These are phyloP conservation scores for Dactylonectria estremocensis DNA, from an alignment of 2,329 filamentous ascomycete genomes.

Conservation along the genomic window DNA sequence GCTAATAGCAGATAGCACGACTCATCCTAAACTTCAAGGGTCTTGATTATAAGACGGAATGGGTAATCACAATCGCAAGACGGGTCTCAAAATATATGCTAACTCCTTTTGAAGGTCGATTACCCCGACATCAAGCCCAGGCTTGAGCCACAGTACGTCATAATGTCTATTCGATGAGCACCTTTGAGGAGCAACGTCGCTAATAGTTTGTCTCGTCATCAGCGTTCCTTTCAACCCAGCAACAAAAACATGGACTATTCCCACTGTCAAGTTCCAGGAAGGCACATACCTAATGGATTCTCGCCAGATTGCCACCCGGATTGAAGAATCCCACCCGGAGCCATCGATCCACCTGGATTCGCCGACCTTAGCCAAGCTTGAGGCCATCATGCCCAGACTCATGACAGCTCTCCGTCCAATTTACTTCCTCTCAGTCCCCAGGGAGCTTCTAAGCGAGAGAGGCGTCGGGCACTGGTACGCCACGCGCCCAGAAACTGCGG, in stretches of 20 bases:
- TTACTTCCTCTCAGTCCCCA: constrained; percentile 65
- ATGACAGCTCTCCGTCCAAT: constrained; percentile 56
- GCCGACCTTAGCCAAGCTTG: constrained; percentile 62
- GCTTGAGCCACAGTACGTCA: constrained; percentile 67
- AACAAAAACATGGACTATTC: constrained; percentile 56
- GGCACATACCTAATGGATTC: constrained; percentile 77
- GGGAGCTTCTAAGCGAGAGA: constrained; percentile 64
- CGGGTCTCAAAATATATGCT: background rate
- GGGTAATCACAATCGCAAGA: constrained; percentile 55
- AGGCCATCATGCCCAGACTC: constrained; percentile 55
- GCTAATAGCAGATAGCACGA: constrained; percentile 64
- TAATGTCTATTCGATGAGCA: background rate
- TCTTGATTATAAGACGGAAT: constrained; percentile 77
- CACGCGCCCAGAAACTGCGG: constrained; percentile 65
- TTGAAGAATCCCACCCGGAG: constrained; percentile 72
- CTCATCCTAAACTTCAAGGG: constrained; percentile 78
- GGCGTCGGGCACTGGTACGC: constrained; percentile 69
- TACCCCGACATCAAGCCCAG: constrained; percentile 75
- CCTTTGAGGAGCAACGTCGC: background rate
- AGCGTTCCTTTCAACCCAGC: constrained; percentile 40
- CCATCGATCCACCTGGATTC: constrained; percentile 73
- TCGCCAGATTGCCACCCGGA: constrained; percentile 67
- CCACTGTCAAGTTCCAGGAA: constrained; percentile 69
- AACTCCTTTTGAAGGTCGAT: constrained; percentile 60
- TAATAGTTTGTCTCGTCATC: background rate